Evolutionary conservation across 176 grass and related monocot species (phyloP).

Genomic region (maize (Zea mays)): Zm-B73-REFERENCE-NAM-5.0 NC_050096.1:78963001-78963500

Average conservation of each 20-base stretch:
- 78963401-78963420: too few species aligned
- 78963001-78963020: neutral
- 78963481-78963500: too few species aligned
- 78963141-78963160: neutral
- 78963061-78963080: neutral
- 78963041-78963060: neutral
- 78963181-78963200: too few species aligned
- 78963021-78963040: neutral
- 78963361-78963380: too few species aligned
- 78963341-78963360: too few species aligned
- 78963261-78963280: conserved; percentile 1
- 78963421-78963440: too few species aligned
- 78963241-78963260: neutral
- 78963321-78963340: too few species aligned
- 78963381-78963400: too few species aligned
- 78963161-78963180: too few species aligned
- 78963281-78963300: neutral
- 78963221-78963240: neutral
- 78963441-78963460: too few species aligned
- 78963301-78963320: neutral
- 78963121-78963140: neutral
- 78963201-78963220: neutral
- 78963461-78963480: too few species aligned
- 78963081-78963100: neutral
- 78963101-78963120: neutral